Base-by-base conservation (phyloP, 2,329 filamentous ascomycete species). In the Pseudovirgaria hyperparasitica region DNA sequence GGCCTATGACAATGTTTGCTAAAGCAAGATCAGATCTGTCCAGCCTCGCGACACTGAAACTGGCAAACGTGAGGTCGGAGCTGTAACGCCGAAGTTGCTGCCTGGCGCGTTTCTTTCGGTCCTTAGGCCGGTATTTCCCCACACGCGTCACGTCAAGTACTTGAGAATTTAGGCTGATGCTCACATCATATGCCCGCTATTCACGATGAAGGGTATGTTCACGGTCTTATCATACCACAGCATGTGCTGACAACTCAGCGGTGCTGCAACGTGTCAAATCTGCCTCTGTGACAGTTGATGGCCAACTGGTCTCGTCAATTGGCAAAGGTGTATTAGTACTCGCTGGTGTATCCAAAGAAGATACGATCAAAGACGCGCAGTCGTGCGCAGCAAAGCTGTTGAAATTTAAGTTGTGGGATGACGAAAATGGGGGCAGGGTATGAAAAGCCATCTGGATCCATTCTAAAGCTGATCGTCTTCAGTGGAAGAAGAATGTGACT, bases 221-320 rank as follows among this genome's bases (percentile, higher is more conserved):
- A n/a, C 10, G 19, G 27, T 36, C 29, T 31, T 28, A 28, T 25
- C 23, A 16, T 22, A 21, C n/a, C 12, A 17, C 24, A 24, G 20
- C 27, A 22, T 27, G 17, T 28, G 18, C 32, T 41, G 33, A 52
- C 40, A 34, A 26, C 28, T 32, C 46, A 94, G 90, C 85, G 28
- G 82, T 98, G 33, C 62, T 96, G 28, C 90, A 98, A 58, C 73
- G 90, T 39, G 90, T 98, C 27, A 73, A 93, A 34, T 96, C 86
- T 22, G 87, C 87, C 34, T 94, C 87, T 6, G 90, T 98, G 43
- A 90, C 85, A 2, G 87, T 98, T 27, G 86, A 98, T 49, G 79
- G 82, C 47, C 69, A 92, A 50, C 61, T 93, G 16, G 71, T 98
- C 23, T 96, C 90, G 2, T 81, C 79, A 3, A 96, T 98, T 44